Evolutionary conservation across 2,329 filamentous ascomycete genomes (phyloP).

Genomic region (Ophioceras dolichostomum): DNA sequence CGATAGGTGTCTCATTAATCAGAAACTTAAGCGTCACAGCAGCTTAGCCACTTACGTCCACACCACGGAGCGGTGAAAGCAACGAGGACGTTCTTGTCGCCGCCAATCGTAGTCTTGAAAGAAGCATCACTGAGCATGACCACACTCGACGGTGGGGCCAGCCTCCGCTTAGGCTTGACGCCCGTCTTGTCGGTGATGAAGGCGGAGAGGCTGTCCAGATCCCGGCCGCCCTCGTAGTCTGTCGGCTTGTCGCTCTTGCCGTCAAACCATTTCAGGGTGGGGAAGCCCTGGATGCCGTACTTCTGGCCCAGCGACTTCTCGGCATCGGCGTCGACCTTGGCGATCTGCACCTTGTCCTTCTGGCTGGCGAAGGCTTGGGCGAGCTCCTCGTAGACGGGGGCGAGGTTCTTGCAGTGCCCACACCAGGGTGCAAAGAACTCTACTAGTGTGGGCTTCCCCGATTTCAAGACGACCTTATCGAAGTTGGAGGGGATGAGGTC

Average conservation of each 20-base stretch:
- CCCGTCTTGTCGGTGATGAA: slow-evolving; percentile 86
- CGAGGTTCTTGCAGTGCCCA: slow-evolving; percentile 96
- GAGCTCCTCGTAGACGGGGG: slow-evolving; percentile 89
- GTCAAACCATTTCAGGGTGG: slow-evolving; percentile 95
- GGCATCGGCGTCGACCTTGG: slow-evolving; percentile 90
- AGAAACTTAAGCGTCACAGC: slow-evolving; percentile 3
- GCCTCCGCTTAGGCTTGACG: slow-evolving; percentile 66
- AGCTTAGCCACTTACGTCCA: slow-evolving; percentile 61
- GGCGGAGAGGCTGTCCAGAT: slow-evolving; percentile 69
- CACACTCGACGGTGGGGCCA: slow-evolving; percentile 61
- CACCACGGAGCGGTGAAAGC: slow-evolving; percentile 99
- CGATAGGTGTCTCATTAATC: background rate
- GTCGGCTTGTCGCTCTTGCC: slow-evolving; percentile 77
- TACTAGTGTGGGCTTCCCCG: slow-evolving; percentile 88
- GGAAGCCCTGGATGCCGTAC: slow-evolving; percentile 88
- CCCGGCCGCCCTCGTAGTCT: slow-evolving; percentile 79
- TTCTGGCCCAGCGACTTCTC: slow-evolving; percentile 74
- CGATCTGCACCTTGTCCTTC: slow-evolving; percentile 67
- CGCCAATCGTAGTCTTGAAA: slow-evolving; percentile 68
- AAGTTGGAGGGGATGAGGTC: slow-evolving; percentile 89
- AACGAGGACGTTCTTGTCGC: slow-evolving; percentile 82
- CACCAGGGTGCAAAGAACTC: slow-evolving; percentile 99
- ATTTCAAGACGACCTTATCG: slow-evolving; percentile 77
- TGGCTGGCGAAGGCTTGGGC: slow-evolving; percentile 60
- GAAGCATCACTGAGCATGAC: slow-evolving; percentile 67